Base-by-base conservation (phyloP, 768 basidiomycete species). In the Flagelloscypha sp. region DNA sequence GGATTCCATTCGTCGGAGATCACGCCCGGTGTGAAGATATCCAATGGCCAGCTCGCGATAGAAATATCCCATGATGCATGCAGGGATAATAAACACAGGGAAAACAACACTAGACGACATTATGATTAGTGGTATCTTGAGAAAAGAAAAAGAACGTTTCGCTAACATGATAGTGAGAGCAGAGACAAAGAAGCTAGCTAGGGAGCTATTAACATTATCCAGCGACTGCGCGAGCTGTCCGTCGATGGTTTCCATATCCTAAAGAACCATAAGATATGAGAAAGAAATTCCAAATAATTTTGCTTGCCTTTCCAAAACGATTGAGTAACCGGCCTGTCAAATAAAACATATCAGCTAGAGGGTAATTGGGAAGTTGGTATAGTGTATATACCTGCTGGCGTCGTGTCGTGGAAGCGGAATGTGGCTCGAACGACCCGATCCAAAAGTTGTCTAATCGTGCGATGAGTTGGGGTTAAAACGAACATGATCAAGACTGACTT, bases 191-290 rank as follows among this genome's bases (percentile, higher is more conserved):
- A 93, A 83, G 24, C 71, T 73, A 0, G 85, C 86, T 28, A 88
- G 56, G 1, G 83, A 86, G 0, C 75, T 70, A 49, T 88, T 86
- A 31, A 93, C 84, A 1, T 76, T 69, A 45, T 85, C 77, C 18
- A 89, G 59, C 1, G 82, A 76, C 8, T 69, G 54, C 0, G 80
- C 75, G 21, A 88, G 60, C 3, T 76, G 79, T 0, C 68, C 67
- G 50, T 94, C 92, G 13, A 94, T 83, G 0, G 84, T 89, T 55
- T 90, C 88, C 23, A 93, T 70, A 48, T 94, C 88, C 63, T 80
- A 42, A 36, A 18, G 32, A 20, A 22, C 15, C 10, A 17, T 0
- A 18, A 28, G 7, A 37, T 32, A n/a, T n/a, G n/a, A n/a, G n/a
- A n/a, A n/a, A n/a, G n/a, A n/a, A n/a, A n/a, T n/a, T n/a, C 5